Base-by-base conservation (phyloP, 2,329 filamentous ascomycete genomes). In the Cercospora sp. region DNA sequence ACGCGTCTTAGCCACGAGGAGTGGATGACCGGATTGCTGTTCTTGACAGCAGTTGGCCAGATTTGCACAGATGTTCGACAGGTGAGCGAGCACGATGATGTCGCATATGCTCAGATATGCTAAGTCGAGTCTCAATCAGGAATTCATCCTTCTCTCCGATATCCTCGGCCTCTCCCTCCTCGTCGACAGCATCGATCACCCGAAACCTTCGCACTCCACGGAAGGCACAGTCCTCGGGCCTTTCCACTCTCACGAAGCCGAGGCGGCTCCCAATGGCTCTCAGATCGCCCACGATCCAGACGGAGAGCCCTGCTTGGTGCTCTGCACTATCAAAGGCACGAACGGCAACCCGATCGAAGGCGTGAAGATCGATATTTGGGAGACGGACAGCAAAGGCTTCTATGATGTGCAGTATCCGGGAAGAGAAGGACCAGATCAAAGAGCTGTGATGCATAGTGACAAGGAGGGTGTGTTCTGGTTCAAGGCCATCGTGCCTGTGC, bases 181-280 rank as follows among this genome's bases (percentile, higher is more conserved):
- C 3, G 89, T 95, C 72, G 91, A 95, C 81, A 87, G 85, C 73
- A 94, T 95, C 82, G 90, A 93, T 82, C 91, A 94, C 81, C 92
- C 92, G 28, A 94, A 93, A 77, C 91, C 90, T 0, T 76, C 87
- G 0, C 79, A 82, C 53, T 85, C 85, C 30, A 95, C 92, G 28
- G 91, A 94, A 79, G 91, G 91, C 67, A 92, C 91, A 0, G 90
- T 95, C 10, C 86, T 94, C 0, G 92, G 92, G 0, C 92, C 92
- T 42, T 94, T 94, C 83, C 91, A 94, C 82, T 93, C 90, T 0
- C 90, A 94, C 80, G 90, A 94, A 75, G 91, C 91, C 7, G 83
- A 88, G 6, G 73, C 79, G 7, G 80, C 87, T 31, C 71, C 80
- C 8, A 82, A 87, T 63, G 91, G 91, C 18, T 81, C 83, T 16